phyloP scores from a whole-genome alignment of 208 protist genomes.

The Giardia duodenalis region DNA sequence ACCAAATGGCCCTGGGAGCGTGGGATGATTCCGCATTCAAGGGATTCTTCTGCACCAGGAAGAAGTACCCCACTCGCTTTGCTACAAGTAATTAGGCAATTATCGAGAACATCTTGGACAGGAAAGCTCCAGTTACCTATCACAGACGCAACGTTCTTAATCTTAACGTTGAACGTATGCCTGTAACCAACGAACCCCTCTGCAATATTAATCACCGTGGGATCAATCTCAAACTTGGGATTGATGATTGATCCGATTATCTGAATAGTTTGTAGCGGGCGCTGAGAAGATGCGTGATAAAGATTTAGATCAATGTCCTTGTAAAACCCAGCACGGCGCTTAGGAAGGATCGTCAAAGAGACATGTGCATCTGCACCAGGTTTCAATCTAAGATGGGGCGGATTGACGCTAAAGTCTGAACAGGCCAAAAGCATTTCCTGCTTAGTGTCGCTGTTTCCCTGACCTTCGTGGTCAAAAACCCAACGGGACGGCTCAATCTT shows the following conservation, averaged over 20 bases:
- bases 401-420: conserved; percentile 1
- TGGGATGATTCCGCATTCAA: not conserved
- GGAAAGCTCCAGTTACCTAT: not conserved
- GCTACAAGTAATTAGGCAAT: not conserved
- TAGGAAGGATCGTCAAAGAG: conserved; percentile 2
- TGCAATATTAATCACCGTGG: not conserved
- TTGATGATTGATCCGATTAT: not conserved
- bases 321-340: not conserved
- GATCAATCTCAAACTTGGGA: not conserved
- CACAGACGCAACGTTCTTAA: not conserved
- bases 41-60: not conserved
- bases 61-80: not conserved
- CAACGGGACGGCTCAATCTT: conserved; percentile 3
- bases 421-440: not conserved
- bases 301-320: not conserved
- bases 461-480: not conserved
- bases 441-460: not conserved
- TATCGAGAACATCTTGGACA: not conserved
- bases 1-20: not conserved
- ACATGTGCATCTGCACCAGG: not conserved
- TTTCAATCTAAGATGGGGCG: not conserved
- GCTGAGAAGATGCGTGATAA: not conserved
- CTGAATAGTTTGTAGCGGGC: not conserved
- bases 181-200: not conserved
- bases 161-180: not conserved